phyloP scores from a whole-genome alignment of 192 early-diverging fungal genomes.

The Coemansia sp. region DNA sequence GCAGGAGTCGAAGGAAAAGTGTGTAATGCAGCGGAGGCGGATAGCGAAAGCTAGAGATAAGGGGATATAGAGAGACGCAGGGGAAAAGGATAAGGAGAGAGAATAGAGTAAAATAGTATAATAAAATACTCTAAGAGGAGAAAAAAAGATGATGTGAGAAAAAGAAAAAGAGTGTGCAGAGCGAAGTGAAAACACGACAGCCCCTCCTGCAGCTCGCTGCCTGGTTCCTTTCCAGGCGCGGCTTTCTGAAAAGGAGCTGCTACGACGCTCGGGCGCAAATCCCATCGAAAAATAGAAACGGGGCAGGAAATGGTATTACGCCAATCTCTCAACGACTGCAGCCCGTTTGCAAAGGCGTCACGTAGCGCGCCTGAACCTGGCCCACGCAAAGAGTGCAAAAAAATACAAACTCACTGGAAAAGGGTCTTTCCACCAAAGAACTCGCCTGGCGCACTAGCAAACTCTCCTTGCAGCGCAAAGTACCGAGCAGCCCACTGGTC shows the following conservation, averaged over 20 bases:
- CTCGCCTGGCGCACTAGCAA: background rate
- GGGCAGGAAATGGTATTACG: background rate
- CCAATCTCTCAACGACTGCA: background rate
- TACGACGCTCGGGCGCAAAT: slow-evolving; percentile 1
- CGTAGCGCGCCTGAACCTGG: background rate
- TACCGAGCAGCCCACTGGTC: background rate
- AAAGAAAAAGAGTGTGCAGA: background rate
- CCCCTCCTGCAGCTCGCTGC: background rate
- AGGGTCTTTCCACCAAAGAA: background rate
- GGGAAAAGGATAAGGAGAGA: background rate
- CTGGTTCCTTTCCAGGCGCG: background rate
- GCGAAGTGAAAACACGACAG: background rate
- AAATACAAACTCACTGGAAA: background rate
- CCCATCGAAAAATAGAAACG: slow-evolving; percentile 4
- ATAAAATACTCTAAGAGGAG: slow-evolving; percentile 2
- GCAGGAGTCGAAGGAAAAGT: background rate
- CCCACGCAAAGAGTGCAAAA: background rate
- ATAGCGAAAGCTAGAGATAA: background rate
- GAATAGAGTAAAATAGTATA: background rate
- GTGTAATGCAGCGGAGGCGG: slow-evolving; percentile 7
- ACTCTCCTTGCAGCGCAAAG: background rate
- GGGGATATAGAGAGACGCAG: background rate
- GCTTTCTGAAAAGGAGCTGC: slow-evolving; percentile 8
- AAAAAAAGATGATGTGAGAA: background rate
- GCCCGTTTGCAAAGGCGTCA: background rate